These are phyloP conservation scores for Talaromyces borbonicus DNA, from an alignment of 495 filamentous ascomycete genomes.

Conservation along the genomic window DNA sequence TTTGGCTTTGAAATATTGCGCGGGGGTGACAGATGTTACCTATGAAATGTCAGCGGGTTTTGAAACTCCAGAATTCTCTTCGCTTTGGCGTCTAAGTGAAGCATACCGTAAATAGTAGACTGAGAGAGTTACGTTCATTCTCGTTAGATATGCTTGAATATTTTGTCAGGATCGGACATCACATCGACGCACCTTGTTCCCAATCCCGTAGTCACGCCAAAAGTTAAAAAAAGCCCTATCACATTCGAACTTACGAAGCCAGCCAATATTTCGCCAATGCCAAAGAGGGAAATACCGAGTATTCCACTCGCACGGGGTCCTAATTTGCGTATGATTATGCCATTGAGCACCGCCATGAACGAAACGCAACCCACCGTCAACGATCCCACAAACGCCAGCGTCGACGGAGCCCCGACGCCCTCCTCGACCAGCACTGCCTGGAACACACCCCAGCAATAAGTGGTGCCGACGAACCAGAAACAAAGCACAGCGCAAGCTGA, in stretches of 20 bases:
- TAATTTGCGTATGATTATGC: conserved; percentile 37
- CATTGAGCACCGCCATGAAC: conserved; percentile 38
- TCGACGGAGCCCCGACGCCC: conserved; percentile 34
- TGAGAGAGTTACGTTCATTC: conserved; percentile 6
- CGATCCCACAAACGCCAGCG: conserved; percentile 48
- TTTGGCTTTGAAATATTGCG: conserved; percentile 46
- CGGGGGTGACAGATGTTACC: conserved; percentile 38
- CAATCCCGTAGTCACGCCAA: conserved; percentile 43
- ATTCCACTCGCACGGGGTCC: conserved; percentile 36
- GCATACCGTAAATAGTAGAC: conserved; percentile 21
- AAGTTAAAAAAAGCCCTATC: conserved; percentile 44
- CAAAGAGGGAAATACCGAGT: conserved; percentile 36
- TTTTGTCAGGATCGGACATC: no score
- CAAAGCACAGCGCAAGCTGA: conserved; percentile 37
- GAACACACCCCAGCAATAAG: conserved; percentile 48
- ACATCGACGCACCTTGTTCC: conserved; percentile 39
- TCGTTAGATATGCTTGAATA: neutral
- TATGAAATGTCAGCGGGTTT: neutral
- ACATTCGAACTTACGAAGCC: conserved; percentile 40
- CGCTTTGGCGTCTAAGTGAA: conserved; percentile 7
- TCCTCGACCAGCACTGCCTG: conserved; percentile 43
- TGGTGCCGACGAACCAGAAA: conserved; percentile 46
- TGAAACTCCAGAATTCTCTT: neutral
- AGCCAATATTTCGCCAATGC: conserved; percentile 37
- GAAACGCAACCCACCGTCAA: conserved; percentile 38